A percentile compares a stretch with the other conserved stretches of the same genome.
These are phyloP conservation scores for Russula olivacea DNA, from an alignment of 768 basidiomycete genomes.

Conservation along the genomic window DNA sequence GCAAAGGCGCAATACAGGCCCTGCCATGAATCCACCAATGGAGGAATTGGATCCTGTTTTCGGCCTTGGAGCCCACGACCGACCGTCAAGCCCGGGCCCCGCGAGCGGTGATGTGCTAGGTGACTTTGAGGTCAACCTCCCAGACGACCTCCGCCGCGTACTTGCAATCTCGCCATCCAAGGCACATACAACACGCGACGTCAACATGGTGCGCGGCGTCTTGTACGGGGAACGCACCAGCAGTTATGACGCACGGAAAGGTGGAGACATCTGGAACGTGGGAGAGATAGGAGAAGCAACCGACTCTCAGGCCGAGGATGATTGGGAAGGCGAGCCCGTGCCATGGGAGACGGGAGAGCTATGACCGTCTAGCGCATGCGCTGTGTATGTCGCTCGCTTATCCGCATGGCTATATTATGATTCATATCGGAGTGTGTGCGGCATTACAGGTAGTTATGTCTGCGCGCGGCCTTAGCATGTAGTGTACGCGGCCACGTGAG, in stretches of 20 bases:
- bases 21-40: slow-evolving; percentile 4
- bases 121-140: slow-evolving; percentile 51
- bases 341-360: slow-evolving; percentile 79
- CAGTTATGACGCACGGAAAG: slow-evolving; percentile 57
- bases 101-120: slow-evolving; percentile 33
- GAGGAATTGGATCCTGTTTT: slow-evolving; percentile 22
- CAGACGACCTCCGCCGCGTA: slow-evolving; percentile 59
- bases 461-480: slow-evolving; percentile 15
- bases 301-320: slow-evolving; percentile 29
- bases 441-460: slow-evolving; percentile 6
- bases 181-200: slow-evolving; percentile 24
- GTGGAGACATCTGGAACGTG: slow-evolving; percentile 71
- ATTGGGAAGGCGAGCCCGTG: slow-evolving; percentile 77
- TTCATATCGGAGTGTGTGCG: slow-evolving; percentile 13
- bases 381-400: slow-evolving; percentile 30
- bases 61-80: slow-evolving; percentile 16
- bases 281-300: slow-evolving; percentile 50
- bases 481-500: slow-evolving; percentile 24
- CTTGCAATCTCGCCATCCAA: slow-evolving; percentile 52
- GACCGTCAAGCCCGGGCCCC: slow-evolving; percentile 21
- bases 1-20: slow-evolving; percentile 15
- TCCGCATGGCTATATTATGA: slow-evolving; percentile 16
- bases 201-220: slow-evolving; percentile 49
- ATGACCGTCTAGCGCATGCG: slow-evolving; percentile 33
- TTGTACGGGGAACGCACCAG: slow-evolving; percentile 51